Evolutionary conservation across 225 moss, liverwort and hornwort genomes (phyloP), one percentile per base, ranked within the genome.

Genomic region (Rhytidiadelphus loreus): DNA sequence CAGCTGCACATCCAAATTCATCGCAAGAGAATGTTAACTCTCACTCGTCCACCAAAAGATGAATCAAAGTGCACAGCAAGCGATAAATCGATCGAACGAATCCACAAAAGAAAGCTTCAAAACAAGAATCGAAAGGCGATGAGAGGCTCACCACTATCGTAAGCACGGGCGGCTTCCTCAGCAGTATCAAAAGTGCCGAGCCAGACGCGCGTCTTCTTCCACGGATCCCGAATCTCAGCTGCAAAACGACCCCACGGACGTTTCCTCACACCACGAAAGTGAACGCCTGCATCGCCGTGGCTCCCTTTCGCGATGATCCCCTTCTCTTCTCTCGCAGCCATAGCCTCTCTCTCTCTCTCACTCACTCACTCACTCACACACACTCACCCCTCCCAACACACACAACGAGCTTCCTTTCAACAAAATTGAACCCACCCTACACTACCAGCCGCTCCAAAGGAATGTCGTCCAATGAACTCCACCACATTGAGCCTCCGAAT

Each of bases 181-280:
- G 97, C 97, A 3, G 97, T 98, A 60, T 98, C 97, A 43, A 98
- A 98, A 3, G 97, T 98, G 18, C 97, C 98, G 22, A 98, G 83
- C 98, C 98, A 98, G 16, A 98, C 98, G 77, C 98, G 90, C 24
- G 97, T 96, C 89, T 98, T 98, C 97, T 98, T 98, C 97, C 97
- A 97, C n/a, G 97, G 97, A 94, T 97, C 97, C 87, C 98, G 93
- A 93, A 98, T 98, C 96, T 98, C 98, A 53, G 98, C 98, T 77
- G 98, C 98, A 62, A 98, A 98, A 86, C 98, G 94, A 68, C 98
- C 98, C 98, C 98, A 98, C 6, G 98, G 98, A 55, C 98, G 85
- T 91, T 98, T 98, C 92, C 98, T 94, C 72, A 98, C 98, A 1
- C 98, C 98, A 60, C 98, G 93, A 83, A 95, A 98, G 87, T 98